Evolutionary conservation across 257 asterid species (phyloP), one percentile per base, ranked within the genome.

Genomic region (Solanum bulbocastanum): DNA sequence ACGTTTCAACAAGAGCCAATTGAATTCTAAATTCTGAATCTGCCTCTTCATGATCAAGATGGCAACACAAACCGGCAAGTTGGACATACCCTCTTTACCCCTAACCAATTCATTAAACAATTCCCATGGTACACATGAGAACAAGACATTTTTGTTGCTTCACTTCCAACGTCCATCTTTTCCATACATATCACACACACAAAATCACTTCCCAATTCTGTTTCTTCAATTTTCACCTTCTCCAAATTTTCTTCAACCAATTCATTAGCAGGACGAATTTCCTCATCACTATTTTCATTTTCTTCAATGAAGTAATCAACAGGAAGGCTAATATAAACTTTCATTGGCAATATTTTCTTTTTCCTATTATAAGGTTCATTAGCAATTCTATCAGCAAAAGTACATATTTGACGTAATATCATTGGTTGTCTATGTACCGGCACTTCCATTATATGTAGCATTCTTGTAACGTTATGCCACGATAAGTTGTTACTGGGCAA

Each of bases 121-220:
- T 11, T 22, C 33, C 25, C 35, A 84, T 89, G 88, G 39, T 30
- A 89, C 27, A 44, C 49, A 85, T 89, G 91, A 33, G 75, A 73
- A n/a, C 91, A 89, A 9, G 88, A 88, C 86, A 89, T 62, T 13
- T 62, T n/a, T 14, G 69, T 52, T 25, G 66, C 69, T 69, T 49
- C 71, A 22, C 56, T 16, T 2, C 91, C 89, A 46, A 65, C 15
- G 0, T 65, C 58, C 71, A 73, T 8, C 44, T 40, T 44, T 35
- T 89, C 91, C 72, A 27, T 18, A 68, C 91, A 89, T 12, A 87
- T 65, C 84, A 49, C 46, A 49, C 91, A 87, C 44, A 49, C 37
- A 37, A 69, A 84, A 15, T 74, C 39, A 10, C 82, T 36, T 20
- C 72, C 60, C 18, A 23, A 18, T 44, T 35, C 46, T 23, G 13